Evolutionary conservation across 352 stramenopile genomes (phyloP).

Genomic region (Blastocystis sp.): DNA sequence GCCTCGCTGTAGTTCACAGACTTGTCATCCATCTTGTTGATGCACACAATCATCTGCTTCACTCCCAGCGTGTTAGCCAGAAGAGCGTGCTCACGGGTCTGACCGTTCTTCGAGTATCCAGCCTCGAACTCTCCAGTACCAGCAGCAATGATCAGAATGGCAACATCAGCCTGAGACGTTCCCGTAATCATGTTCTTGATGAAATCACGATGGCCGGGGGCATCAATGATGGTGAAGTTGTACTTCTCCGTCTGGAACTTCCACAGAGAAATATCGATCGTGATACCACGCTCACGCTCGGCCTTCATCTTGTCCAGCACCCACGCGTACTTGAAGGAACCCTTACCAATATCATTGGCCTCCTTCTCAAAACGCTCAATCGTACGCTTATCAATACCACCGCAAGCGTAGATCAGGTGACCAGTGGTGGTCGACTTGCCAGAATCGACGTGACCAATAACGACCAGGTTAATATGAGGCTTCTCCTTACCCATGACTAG

Average conservation of each 20-base stretch:
- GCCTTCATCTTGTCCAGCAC: conserved; percentile 94
- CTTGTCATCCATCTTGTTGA: conserved; percentile 97
- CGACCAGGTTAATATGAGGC: conserved; percentile 63
- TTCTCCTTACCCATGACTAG: conserved; percentile 63
- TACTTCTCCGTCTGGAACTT: conserved; percentile 92
- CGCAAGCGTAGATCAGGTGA: conserved; percentile 97
- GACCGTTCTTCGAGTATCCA: conserved; percentile 83
- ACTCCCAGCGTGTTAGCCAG: conserved; percentile 89
- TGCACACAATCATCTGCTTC: conserved; percentile 89
- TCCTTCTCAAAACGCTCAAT: conserved; percentile 98
- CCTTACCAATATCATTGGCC: conserved; percentile 85
- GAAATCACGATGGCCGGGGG: conserved; percentile 90
- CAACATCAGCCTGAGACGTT: conserved; percentile 89
- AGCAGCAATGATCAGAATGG: conserved; percentile 84
- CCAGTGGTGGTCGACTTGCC: conserved; percentile 96
- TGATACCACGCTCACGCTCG: conserved; percentile 91
- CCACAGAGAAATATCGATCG: conserved; percentile 89
- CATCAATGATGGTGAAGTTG: conserved; percentile 93
- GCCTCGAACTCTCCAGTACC: conserved; percentile 80
- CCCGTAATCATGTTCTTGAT: conserved; percentile 99
- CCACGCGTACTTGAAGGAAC: conserved; percentile 96
- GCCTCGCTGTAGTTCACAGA: conserved; percentile 80
- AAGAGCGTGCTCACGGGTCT: conserved; percentile 86
- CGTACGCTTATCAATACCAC: conserved; percentile 90
- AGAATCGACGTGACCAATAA: conserved; percentile 65